Evolutionary conservation across 164 flowering plant species (phyloP), one percentile per base, ranked within the genome.

Genomic region (Aristolochia californica): DNA sequence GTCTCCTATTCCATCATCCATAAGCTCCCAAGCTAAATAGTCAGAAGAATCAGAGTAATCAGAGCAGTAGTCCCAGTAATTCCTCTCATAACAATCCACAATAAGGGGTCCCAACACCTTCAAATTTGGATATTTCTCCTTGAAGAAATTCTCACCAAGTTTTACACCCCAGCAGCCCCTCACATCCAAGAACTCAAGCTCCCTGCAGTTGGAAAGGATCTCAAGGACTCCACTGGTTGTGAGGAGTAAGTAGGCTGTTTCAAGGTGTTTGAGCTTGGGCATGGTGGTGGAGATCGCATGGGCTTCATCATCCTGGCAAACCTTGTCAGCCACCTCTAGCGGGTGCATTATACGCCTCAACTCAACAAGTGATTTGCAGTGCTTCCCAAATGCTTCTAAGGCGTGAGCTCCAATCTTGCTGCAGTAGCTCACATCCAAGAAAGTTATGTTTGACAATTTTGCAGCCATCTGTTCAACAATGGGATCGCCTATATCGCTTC

Each of bases 231-330:
- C 69, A 0, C 22, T 61, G 2, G 75, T 72, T 15, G 70, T 65
- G 40, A 84, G 63, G 14, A 66, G 74, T 43, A 69, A 59, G 69
- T 84, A 84, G 21, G 87, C 80, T 70, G 84, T 65, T 67, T 83
- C 91, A 15, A 87, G 82, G 61, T 78, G 83, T 70, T 75, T 77
- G 48, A 87, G 85, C 56, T 67, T 77, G 5, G 87, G 87, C 95
- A 87, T 87, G 47, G 91, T 81, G 56, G 74, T 22, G 13, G 95
- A 85, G 43, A 84, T 87, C 30, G 89, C 89, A 25, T 64, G 62
- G 30, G 95, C 95, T 68, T 87, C 95, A 8, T 81, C 85, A 18
- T 81, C 89, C 20, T 76, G 75, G 27, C 74, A 65, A 21, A 57
- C 58, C 56, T 59, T 72, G 30, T 67, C 76, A 1, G 51, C 70